Conservation (phyloP, 2,329 filamentous ascomycete species). For the Exophiala calicioides region DNA sequence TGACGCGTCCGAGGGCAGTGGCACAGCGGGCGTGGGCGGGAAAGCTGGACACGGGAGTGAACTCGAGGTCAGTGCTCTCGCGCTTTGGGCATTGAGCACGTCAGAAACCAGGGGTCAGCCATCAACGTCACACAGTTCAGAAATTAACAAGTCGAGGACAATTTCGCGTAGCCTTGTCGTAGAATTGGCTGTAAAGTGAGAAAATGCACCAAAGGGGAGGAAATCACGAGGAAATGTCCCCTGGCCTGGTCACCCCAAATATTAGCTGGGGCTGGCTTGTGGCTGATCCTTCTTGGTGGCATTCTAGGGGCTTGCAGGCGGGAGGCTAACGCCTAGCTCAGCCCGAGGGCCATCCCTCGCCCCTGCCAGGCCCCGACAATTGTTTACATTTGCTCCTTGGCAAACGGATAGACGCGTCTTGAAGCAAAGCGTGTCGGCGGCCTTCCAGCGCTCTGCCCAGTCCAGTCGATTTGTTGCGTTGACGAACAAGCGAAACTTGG, state of each 20-base stretch:
- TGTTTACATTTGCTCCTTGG: background rate
- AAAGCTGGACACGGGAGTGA: background rate
- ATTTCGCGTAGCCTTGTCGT: constrained; percentile 11
- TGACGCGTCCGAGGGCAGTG: too few relatives aligned
- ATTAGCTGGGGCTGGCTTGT: too few relatives aligned
- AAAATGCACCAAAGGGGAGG: too few relatives aligned
- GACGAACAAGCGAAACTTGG: constrained; percentile 8
- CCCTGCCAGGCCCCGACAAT: background rate
- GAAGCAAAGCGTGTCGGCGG: constrained; percentile 1
- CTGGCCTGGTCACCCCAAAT: too few relatives aligned
- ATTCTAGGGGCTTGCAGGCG: too few relatives aligned
- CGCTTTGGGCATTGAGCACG: constrained; percentile 1
- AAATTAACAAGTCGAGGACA: constrained; percentile 6
- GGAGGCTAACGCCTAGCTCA: too few relatives aligned
- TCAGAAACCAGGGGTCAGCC: background rate
- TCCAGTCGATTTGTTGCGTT: constrained; percentile 6
- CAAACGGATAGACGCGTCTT: background rate
- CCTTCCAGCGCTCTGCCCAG: background rate
- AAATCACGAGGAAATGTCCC: too few relatives aligned
- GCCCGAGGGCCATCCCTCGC: too few relatives aligned
- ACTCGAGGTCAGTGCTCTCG: background rate
- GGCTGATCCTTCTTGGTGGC: too few relatives aligned
- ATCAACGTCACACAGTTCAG: constrained; percentile 3
- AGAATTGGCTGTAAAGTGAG: too few relatives aligned
- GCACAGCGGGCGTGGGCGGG: too few relatives aligned